Conservation (phyloP, 208 protist genomes). For the Porcisia hertigi region DNA sequence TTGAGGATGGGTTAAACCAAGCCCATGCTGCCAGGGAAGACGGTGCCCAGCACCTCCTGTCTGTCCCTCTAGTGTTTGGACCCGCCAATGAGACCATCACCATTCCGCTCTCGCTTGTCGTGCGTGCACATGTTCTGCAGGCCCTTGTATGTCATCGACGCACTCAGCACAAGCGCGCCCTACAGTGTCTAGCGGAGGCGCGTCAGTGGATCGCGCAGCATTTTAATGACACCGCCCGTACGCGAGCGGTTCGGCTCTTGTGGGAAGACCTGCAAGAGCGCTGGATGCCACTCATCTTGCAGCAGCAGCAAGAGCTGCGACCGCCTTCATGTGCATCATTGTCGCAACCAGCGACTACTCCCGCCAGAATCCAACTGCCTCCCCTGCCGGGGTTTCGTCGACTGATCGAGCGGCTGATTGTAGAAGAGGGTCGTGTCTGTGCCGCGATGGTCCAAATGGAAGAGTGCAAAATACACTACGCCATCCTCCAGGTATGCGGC, state of each 20-base stretch:
- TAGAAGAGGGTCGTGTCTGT: constrained; percentile 38
- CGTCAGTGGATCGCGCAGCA: constrained; percentile 28
- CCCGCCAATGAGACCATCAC: constrained; percentile 28
- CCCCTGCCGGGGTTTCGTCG: constrained; percentile 15
- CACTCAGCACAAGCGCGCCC: constrained; percentile 29
- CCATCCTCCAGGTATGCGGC: constrained; percentile 28
- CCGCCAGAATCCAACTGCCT: neutral
- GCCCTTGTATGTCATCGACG: constrained; percentile 32
- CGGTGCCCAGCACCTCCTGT: neutral
- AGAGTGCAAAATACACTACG: constrained; percentile 50
- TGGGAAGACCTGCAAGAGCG: constrained; percentile 26
- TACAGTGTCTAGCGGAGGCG: constrained; percentile 37
- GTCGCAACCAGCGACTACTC: neutral
- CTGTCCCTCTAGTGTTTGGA: neutral
- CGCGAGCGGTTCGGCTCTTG: constrained; percentile 24
- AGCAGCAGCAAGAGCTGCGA: neutral
- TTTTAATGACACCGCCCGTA: constrained; percentile 11
- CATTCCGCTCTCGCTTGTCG: constrained; percentile 46
- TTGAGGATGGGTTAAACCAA: neutral
- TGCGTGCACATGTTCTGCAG: constrained; percentile 45
- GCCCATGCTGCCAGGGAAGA: neutral
- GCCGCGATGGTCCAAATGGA: constrained; percentile 42
- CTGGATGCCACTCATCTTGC: neutral
- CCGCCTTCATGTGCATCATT: neutral
- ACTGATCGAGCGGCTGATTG: constrained; percentile 12